Conservation (phyloP, 768 basidiomycete species). For the Agaricus sinodeliciosus region DNA sequence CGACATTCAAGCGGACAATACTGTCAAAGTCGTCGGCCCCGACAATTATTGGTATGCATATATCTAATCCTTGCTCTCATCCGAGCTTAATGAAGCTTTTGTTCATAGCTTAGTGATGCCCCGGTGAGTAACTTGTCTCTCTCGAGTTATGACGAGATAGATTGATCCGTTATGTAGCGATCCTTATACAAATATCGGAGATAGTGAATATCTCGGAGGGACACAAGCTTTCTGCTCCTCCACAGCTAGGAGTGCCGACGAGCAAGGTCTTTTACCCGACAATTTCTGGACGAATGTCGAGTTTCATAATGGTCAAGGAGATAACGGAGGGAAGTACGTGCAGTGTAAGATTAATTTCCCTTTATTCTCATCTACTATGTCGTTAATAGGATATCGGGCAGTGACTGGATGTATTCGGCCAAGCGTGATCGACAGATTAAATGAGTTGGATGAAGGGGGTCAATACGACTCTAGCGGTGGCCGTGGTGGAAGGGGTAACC, state of each 20-base stretch:
- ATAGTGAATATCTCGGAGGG: conserved; percentile 46
- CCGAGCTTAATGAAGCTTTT: neutral
- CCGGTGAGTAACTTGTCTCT: conserved; percentile 20
- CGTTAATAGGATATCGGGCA: conserved; percentile 10
- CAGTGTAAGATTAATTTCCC: conserved; percentile 28
- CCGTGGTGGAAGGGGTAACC: conserved; percentile 41
- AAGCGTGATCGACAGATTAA: conserved; percentile 32
- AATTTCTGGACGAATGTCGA: conserved; percentile 47
- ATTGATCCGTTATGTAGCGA: conserved; percentile 19
- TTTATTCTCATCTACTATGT: neutral
- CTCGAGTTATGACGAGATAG: neutral
- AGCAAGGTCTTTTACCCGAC: conserved; percentile 39
- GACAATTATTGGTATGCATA: conserved; percentile 36
- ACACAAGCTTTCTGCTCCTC: conserved; percentile 51
- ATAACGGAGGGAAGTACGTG: conserved; percentile 33
- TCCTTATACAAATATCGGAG: conserved; percentile 48
- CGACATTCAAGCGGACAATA: conserved; percentile 34
- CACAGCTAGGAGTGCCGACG: conserved; percentile 27
- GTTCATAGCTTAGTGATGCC: conserved; percentile 40
- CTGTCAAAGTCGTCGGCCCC: conserved; percentile 40
- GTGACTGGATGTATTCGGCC: conserved; percentile 52
- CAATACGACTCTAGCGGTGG: conserved; percentile 55
- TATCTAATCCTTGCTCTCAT: neutral
- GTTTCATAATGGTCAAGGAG: conserved; percentile 36
- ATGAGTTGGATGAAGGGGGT: conserved; percentile 41